A percentile compares a stretch with the other conserved stretches of the same genome.
Evolutionary conservation across 1,284 basidiomycete genomes (phyloP).

Genomic region (Cronartium ribicola): DNA sequence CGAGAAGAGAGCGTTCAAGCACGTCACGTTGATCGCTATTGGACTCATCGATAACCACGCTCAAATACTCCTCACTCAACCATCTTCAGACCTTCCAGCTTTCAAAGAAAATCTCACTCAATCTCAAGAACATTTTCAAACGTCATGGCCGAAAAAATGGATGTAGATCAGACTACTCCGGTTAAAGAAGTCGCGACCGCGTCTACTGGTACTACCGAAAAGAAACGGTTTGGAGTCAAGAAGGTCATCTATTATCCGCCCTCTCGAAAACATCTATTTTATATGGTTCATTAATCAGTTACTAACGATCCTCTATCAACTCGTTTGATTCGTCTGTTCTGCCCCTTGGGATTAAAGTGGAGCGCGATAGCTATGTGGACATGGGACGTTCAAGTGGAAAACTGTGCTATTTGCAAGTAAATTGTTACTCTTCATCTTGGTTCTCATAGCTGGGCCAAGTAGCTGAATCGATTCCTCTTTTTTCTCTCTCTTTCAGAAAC

Average conservation of each 20-base stretch:
- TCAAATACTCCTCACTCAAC: too few species aligned
- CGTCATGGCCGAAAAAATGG: constrained; percentile 6
- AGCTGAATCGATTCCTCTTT: constrained; percentile 48
- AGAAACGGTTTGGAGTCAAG: constrained; percentile 41
- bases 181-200: not conserved
- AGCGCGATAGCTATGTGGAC: constrained; percentile 40
- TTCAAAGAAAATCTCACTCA: too few species aligned
- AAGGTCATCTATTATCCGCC: constrained; percentile 20
- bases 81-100: too few species aligned
- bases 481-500: constrained; percentile 69
- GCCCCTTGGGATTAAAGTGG: constrained; percentile 22
- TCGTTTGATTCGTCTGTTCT: too few species aligned
- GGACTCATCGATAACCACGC: too few species aligned
- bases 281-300: not conserved
- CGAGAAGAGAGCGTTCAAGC: too few species aligned
- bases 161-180: not conserved
- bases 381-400: constrained; percentile 41
- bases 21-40: too few species aligned
- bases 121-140: too few species aligned
- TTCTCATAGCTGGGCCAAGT: not conserved
- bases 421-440: not conserved
- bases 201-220: too few species aligned
- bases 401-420: constrained; percentile 41
- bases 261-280: not conserved
- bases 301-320: too few species aligned